These are phyloP conservation scores for Chiua virens DNA, from an alignment of 768 basidiomycete species.

Conservation along the genomic window DNA sequence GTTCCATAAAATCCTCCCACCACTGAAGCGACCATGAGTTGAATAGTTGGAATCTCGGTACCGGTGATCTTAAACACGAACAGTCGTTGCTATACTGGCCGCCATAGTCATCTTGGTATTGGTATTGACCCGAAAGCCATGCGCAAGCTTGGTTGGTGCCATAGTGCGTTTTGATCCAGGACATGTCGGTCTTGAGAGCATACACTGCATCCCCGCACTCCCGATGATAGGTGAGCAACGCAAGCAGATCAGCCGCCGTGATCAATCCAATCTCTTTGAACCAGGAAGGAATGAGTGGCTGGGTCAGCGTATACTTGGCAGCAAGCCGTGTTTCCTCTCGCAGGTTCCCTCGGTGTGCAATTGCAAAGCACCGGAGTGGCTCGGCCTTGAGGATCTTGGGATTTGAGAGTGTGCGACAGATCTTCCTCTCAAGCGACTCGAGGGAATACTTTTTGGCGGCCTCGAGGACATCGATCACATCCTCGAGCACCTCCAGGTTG, in stretches of 20 bases:
- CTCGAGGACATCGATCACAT: constrained; percentile 15
- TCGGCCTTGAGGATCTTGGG: constrained; percentile 2
- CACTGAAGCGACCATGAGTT: background rate
- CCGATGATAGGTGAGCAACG: constrained; percentile 21
- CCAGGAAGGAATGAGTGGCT: constrained; percentile 24
- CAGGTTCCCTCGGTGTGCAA: constrained; percentile 25
- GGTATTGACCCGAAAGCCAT: constrained; percentile 1
- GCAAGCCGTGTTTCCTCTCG: too few relatives aligned
- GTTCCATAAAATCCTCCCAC: too few relatives aligned
- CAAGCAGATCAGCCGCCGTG: constrained; percentile 25
- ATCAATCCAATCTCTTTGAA: constrained; percentile 30
- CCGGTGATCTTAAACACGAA: background rate
- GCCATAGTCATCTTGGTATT: background rate
- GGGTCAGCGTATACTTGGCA: constrained; percentile 27
- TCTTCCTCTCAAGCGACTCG: constrained; percentile 12
- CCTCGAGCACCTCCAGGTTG: too few relatives aligned
- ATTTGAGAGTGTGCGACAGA: constrained; percentile 15
- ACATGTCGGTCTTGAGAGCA: background rate
- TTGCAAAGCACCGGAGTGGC: constrained; percentile 31
- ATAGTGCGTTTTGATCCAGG: constrained; percentile 19
- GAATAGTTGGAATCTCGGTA: background rate
- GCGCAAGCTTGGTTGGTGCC: too few relatives aligned
- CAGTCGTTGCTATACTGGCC: too few relatives aligned
- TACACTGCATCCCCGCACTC: constrained; percentile 14
- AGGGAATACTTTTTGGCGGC: constrained; percentile 18